These are phyloP conservation scores for Cercospora sesami DNA, from an alignment of 2,329 filamentous ascomycete species.

Conservation along the genomic window DNA sequence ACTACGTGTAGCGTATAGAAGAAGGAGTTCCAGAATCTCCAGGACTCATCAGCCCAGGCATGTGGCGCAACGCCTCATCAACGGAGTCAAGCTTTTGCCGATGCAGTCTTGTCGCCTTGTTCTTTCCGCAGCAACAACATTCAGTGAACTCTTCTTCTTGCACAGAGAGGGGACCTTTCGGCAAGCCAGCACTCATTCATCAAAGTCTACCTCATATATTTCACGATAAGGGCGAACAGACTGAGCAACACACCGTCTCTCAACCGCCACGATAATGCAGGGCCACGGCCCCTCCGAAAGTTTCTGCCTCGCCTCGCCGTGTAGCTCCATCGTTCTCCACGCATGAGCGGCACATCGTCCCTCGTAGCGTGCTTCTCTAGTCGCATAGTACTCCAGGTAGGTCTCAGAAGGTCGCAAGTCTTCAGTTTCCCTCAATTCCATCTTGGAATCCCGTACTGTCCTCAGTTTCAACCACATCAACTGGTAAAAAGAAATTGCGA, in stretches of 20 bases:
- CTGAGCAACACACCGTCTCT: neutral
- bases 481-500: neutral
- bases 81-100: conserved; percentile 1
- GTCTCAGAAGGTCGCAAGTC: neutral
- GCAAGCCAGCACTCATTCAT: neutral
- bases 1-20: neutral
- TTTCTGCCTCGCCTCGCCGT: neutral
- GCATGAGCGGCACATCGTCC: neutral
- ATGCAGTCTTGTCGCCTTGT: neutral
- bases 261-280: neutral
- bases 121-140: neutral
- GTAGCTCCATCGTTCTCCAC: conserved; percentile 1
- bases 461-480: neutral
- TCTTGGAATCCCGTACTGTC: neutral
- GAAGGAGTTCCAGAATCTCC: neutral
- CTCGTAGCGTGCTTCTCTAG: neutral
- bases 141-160: neutral
- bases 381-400: conserved; percentile 4
- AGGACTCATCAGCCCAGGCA: neutral
- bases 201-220: too few relatives aligned
- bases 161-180: neutral
- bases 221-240: neutral
- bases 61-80: conserved; percentile 1
- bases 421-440: neutral
- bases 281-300: neutral